Percentiles rank a stretch among this genome's conserved stretches.
Evolutionary conservation across 306 rosid species (phyloP).

Genomic region (Pterocarpus macrocarpus): DNA sequence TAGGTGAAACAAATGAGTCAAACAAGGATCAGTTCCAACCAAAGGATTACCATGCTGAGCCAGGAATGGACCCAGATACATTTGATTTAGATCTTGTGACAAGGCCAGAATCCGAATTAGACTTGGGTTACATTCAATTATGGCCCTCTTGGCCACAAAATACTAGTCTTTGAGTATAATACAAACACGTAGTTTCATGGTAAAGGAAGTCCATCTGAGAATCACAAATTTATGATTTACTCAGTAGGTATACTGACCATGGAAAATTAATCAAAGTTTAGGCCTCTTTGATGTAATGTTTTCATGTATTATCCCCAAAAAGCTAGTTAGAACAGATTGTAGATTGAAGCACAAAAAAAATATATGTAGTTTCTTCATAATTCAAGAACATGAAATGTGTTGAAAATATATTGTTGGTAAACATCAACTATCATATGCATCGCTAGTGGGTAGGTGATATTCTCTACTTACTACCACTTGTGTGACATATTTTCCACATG

Average conservation of each 20-base stretch:
- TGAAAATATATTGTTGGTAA: slow-evolving; percentile 47
- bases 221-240: slow-evolving; percentile 44
- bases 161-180: slow-evolving; percentile 39
- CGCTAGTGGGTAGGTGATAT: slow-evolving; percentile 57
- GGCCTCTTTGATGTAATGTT: slow-evolving; percentile 44
- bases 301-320: slow-evolving; percentile 1
- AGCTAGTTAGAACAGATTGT: slow-evolving; percentile 40
- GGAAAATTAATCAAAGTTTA: slow-evolving; percentile 43
- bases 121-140: slow-evolving; percentile 46
- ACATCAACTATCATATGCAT: slow-evolving; percentile 42
- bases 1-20: slow-evolving; percentile 50
- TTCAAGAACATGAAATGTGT: background rate
- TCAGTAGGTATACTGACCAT: slow-evolving; percentile 44
- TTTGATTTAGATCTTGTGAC: slow-evolving; percentile 46
- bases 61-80: slow-evolving; percentile 35
- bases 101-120: slow-evolving; percentile 40
- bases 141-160: slow-evolving; percentile 55
- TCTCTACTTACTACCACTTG: slow-evolving; percentile 55
- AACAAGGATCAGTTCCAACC: slow-evolving; percentile 34
- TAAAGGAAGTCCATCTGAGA: slow-evolving; percentile 9
- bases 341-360: slow-evolving; percentile 31
- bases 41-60: slow-evolving; percentile 44
- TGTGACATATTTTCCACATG: slow-evolving; percentile 57
- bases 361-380: slow-evolving; percentile 15
- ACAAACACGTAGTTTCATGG: slow-evolving; percentile 7